phyloP scores from a whole-genome alignment of 2,329 filamentous ascomycete genomes.

The Paecilomyces sp. region DNA sequence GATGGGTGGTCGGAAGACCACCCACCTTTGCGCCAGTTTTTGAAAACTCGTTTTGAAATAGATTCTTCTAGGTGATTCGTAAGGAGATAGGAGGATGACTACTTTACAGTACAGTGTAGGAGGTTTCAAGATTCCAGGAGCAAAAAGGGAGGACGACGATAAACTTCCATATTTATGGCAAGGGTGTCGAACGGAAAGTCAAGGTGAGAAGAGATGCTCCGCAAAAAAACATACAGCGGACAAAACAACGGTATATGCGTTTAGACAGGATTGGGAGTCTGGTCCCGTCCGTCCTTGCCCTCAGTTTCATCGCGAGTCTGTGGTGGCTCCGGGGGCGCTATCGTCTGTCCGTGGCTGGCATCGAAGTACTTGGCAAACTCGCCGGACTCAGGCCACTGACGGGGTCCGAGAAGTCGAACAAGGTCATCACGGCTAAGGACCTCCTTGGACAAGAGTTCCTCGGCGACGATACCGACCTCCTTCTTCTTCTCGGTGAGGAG shows the following conservation, averaged over 20 bases:
- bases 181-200: conserved; percentile 12
- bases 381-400: conserved; percentile 76
- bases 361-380: conserved; percentile 95
- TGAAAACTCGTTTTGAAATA: background rate
- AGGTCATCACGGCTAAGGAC: conserved; percentile 87
- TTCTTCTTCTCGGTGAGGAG: conserved; percentile 78
- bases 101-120: background rate
- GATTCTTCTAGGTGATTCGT: background rate
- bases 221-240: background rate
- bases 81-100: background rate
- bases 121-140: background rate
- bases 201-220: conserved; percentile 8
- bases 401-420: conserved; percentile 74
- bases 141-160: conserved; percentile 10
- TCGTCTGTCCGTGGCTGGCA: conserved; percentile 43
- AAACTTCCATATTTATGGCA: conserved; percentile 14
- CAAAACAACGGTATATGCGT: background rate
- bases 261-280: conserved; percentile 22
- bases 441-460: conserved; percentile 89
- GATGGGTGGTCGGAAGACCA: background rate
- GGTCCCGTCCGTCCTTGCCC: conserved; percentile 28
- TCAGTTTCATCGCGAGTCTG: conserved; percentile 37
- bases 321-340: conserved; percentile 42
- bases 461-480: conserved; percentile 82
- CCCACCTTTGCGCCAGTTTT: background rate